phyloP scores from a whole-genome alignment of 352 stramenopile species.

The Phytopythium oedochilum region DNA sequence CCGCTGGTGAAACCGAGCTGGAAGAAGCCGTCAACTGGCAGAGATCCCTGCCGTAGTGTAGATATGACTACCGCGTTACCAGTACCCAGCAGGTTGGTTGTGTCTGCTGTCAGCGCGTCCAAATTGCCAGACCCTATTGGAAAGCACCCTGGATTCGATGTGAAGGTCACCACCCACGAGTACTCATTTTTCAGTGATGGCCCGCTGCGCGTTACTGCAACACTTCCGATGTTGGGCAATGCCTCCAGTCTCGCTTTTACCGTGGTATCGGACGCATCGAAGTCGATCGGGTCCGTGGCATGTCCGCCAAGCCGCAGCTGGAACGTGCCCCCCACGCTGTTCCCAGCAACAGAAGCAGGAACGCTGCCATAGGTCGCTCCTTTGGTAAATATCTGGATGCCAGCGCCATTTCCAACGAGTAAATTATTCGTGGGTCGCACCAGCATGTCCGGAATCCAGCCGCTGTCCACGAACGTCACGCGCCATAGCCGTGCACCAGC shows the following conservation, averaged over 20 bases:
- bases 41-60: constrained; percentile 39
- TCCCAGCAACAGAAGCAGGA: constrained; percentile 69
- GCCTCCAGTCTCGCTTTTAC: constrained; percentile 89
- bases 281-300: constrained; percentile 83
- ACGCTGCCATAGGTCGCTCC: constrained; percentile 29
- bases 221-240: constrained; percentile 91
- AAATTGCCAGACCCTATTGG: constrained; percentile 75
- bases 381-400: constrained; percentile 77
- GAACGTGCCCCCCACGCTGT: constrained; percentile 88
- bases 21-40: constrained; percentile 59
- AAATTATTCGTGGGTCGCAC: constrained; percentile 70
- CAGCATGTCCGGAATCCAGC: constrained; percentile 86
- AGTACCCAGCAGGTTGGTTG: constrained; percentile 35
- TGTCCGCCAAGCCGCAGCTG: constrained; percentile 86
- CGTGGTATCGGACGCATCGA: constrained; percentile 91
- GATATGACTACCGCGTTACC: constrained; percentile 33
- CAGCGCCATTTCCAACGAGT: constrained; percentile 86
- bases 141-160: constrained; percentile 91
- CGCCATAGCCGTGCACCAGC: constrained; percentile 73
- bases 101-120: constrained; percentile 34
- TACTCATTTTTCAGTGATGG: constrained; percentile 90
- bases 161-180: constrained; percentile 93
- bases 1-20: constrained; percentile 39
- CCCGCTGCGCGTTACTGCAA: constrained; percentile 77
- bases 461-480: constrained; percentile 90